These are phyloP conservation scores for Boechera divaricarpa DNA, from an alignment of 345 rosid genomes.

Conservation along the genomic window DNA sequence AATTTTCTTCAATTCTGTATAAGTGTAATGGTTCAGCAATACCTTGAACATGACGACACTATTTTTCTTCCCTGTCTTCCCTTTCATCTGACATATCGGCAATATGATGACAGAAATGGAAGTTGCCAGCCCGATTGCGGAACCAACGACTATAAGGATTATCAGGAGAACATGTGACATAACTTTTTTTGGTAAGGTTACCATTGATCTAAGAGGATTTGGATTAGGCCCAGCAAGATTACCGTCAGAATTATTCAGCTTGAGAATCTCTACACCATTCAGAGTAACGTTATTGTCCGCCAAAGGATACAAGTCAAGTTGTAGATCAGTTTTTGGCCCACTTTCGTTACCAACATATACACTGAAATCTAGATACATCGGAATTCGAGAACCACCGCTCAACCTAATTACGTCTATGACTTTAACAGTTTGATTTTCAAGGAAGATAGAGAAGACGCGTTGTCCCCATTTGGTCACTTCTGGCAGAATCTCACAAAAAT, in stretches of 20 bases:
- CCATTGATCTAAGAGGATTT: too few relatives aligned
- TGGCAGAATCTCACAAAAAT: constrained; percentile 41
- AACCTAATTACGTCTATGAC: constrained; percentile 20
- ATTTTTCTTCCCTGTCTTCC: neutral
- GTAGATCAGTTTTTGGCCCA: constrained; percentile 23
- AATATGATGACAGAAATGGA: neutral
- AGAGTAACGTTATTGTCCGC: too few relatives aligned
- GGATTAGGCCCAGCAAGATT: constrained; percentile 47
- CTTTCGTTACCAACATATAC: neutral
- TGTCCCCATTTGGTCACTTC: neutral
- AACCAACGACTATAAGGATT: neutral
- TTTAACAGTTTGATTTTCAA: neutral
- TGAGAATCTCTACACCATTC: constrained; percentile 62
- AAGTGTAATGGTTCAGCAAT: neutral
- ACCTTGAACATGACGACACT: neutral
- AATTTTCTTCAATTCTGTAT: neutral
- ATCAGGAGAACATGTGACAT: neutral
- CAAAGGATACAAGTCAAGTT: constrained; percentile 30
- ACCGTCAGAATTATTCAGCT: neutral
- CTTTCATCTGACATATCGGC: neutral
- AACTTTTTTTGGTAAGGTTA: too few relatives aligned
- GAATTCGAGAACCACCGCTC: constrained; percentile 38
- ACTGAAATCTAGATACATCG: constrained; percentile 41
- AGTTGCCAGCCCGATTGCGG: neutral
- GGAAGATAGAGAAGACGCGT: constrained; percentile 35